Conservation (phyloP, 805 yeast species). For the Monosporozyma siamensis region DNA sequence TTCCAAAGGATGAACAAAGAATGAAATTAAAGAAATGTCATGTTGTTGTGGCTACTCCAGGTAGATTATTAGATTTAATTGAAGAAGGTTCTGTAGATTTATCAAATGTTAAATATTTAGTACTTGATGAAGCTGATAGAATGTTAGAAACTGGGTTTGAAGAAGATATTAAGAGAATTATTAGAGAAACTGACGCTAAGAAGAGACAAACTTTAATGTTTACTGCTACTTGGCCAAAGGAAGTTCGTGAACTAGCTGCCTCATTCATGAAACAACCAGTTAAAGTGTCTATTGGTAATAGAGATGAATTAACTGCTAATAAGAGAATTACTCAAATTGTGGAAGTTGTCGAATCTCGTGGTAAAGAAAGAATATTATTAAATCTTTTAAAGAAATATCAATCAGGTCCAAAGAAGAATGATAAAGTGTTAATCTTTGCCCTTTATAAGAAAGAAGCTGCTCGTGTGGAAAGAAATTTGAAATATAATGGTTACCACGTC, state of each 20-base stretch:
- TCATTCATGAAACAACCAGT: conserved; percentile 80
- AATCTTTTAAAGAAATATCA: conserved; percentile 68
- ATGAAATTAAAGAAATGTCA: conserved; percentile 54
- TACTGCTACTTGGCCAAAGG: conserved; percentile 99
- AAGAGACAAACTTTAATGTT: conserved; percentile 91
- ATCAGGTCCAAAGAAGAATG: conserved; percentile 53
- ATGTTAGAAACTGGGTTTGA: conserved; percentile 98
- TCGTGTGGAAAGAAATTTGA: conserved; percentile 70
- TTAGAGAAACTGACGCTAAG: conserved; percentile 44
- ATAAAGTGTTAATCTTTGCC: conserved; percentile 85
- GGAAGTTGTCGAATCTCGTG: conserved; percentile 77
- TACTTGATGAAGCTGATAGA: conserved; percentile 96
- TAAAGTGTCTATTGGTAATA: conserved; percentile 84
- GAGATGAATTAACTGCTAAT: conserved; percentile 91
- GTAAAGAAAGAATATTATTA: conserved; percentile 69
- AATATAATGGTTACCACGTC: conserved; percentile 64
- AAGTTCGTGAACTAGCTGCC: conserved; percentile 85
- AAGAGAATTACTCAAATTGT: conserved; percentile 88
- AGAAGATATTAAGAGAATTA: conserved; percentile 82
- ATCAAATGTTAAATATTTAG: conserved; percentile 60
- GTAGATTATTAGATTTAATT: conserved; percentile 82
- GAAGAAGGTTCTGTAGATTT: conserved; percentile 79
- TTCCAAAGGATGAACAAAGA: conserved; percentile 88
- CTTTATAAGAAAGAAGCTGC: conserved; percentile 94
- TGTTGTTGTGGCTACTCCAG: conserved; percentile 96